A percentile compares a stretch with the other conserved stretches of the same genome.
Conservation (phyloP, 371 early-diverging fungal species). For the Mortierella sp. region DNA sequence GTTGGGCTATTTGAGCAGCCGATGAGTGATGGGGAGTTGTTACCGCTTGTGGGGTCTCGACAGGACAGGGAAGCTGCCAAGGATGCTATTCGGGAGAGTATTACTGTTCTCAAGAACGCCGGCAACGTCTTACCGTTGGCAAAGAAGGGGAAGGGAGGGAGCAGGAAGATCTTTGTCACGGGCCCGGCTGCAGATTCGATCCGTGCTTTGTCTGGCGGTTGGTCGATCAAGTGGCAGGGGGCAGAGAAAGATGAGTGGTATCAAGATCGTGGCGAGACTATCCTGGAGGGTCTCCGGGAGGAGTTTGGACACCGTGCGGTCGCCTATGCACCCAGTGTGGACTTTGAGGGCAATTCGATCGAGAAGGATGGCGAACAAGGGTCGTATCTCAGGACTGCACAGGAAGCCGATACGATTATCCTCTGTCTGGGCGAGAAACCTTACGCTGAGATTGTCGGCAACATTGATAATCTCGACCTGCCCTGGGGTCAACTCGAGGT, state of each 20-base stretch:
- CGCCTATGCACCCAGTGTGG: conserved; percentile 52
- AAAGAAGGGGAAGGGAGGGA: not conserved
- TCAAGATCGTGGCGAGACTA: conserved; percentile 63
- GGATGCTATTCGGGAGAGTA: conserved; percentile 68
- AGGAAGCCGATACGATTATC: conserved; percentile 62
- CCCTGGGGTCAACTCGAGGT: conserved; percentile 65
- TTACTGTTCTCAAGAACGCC: conserved; percentile 71
- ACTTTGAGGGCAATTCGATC: conserved; percentile 55
- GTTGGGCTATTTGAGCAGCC: conserved; percentile 70
- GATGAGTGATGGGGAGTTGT: conserved; percentile 46
- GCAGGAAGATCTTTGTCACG: conserved; percentile 60
- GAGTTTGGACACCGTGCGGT: conserved; percentile 21
- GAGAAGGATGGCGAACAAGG: conserved; percentile 50
- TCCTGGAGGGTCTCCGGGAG: conserved; percentile 60
- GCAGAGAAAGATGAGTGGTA: conserved; percentile 62
- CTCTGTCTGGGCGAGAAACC: conserved; percentile 65
- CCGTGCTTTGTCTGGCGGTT: conserved; percentile 67
- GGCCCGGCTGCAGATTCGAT: conserved; percentile 66
- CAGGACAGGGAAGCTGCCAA: conserved; percentile 64
- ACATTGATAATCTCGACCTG: conserved; percentile 66
- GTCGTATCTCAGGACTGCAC: conserved; percentile 46
- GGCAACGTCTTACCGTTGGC: conserved; percentile 62
- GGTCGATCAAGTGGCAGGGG: conserved; percentile 75
- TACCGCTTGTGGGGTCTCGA: conserved; percentile 57
- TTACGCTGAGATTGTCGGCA: conserved; percentile 68